A percentile compares a stretch with the other conserved stretches of the same genome.
Conservation (phyloP, 768 basidiomycete species). For the Suillus subaureus region DNA sequence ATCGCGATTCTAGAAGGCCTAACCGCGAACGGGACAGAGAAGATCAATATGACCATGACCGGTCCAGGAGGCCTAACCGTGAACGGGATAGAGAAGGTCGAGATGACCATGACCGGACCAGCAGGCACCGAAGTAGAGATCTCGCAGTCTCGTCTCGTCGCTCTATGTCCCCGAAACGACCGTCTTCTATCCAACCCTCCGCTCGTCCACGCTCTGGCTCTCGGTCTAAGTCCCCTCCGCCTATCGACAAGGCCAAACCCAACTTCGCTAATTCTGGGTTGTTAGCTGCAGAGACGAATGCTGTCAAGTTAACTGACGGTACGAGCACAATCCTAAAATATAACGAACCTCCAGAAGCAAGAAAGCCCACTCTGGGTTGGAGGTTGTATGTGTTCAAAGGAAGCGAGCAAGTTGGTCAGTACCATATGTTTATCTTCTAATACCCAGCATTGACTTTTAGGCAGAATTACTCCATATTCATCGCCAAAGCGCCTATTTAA, state of each 20-base stretch:
- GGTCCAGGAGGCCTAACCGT: slow-evolving; percentile 26
- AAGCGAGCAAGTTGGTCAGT: slow-evolving; percentile 85
- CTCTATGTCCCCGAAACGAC: slow-evolving; percentile 61
- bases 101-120: slow-evolving; percentile 33
- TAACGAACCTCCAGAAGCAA: slow-evolving; percentile 97
- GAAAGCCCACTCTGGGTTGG: slow-evolving; percentile 90
- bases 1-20: slow-evolving; percentile 26
- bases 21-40: slow-evolving; percentile 50
- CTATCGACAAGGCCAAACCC: slow-evolving; percentile 73
- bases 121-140: slow-evolving; percentile 28
- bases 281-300: slow-evolving; percentile 95
- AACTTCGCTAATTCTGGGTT: slow-evolving; percentile 89
- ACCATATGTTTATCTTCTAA: not conserved
- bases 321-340: slow-evolving; percentile 89
- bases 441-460: slow-evolving; percentile 5
- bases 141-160: slow-evolving; percentile 43
- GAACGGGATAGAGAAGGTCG: slow-evolving; percentile 47
- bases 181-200: slow-evolving; percentile 31
- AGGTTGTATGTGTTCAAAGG: slow-evolving; percentile 98
- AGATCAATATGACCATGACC: slow-evolving; percentile 33
- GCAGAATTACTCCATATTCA: slow-evolving; percentile 91
- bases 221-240: slow-evolving; percentile 43
- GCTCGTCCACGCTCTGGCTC: slow-evolving; percentile 37
- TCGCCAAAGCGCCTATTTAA: slow-evolving; percentile 90
- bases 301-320: slow-evolving; percentile 75